phyloP scores from a whole-genome alignment of 805 yeast genomes.

The Cyberlindnera mrakii region DNA sequence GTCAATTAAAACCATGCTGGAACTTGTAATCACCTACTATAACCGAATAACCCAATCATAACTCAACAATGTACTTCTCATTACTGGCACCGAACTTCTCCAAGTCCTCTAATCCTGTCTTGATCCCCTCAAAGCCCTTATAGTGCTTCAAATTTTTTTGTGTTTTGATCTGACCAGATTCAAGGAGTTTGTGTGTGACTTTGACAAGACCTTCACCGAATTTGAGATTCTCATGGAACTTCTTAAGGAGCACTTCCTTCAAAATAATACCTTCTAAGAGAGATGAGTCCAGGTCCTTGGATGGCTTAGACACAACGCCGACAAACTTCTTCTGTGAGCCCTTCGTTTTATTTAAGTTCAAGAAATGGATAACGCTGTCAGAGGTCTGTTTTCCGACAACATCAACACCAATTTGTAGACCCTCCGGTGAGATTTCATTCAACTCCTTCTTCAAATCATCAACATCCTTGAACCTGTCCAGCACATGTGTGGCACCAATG shows the following conservation, averaged over 20 bases:
- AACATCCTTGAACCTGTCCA: slow-evolving; percentile 29
- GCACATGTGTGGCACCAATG: slow-evolving; percentile 38
- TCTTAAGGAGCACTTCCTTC: slow-evolving; percentile 32
- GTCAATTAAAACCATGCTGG: too few species aligned
- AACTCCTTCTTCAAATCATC: slow-evolving; percentile 21
- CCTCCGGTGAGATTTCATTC: slow-evolving; percentile 20
- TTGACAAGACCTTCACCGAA: slow-evolving; percentile 32
- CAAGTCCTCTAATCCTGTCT: slow-evolving; percentile 31
- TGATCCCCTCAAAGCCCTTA: slow-evolving; percentile 30
- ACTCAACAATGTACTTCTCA: slow-evolving; percentile 35
- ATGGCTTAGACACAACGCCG: slow-evolving; percentile 35
- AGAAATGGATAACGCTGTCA: slow-evolving; percentile 24
- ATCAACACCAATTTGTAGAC: slow-evolving; percentile 35
- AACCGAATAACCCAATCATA: slow-evolving; percentile 4
- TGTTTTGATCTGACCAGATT: slow-evolving; percentile 26
- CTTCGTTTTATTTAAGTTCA: slow-evolving; percentile 19
- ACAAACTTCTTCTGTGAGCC: slow-evolving; percentile 24
- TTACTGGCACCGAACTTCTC: slow-evolving; percentile 37
- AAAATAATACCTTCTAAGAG: slow-evolving; percentile 22
- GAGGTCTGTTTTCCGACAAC: slow-evolving; percentile 39
- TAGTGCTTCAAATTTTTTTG: slow-evolving; percentile 29
- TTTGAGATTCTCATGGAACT: slow-evolving; percentile 36
- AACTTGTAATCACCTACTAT: too few species aligned
- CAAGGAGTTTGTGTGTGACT: slow-evolving; percentile 28
- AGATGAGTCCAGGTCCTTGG: slow-evolving; percentile 19